Conservation (phyloP, 345 rosid genomes). For the Erysimum cheiranthoides region DNA sequence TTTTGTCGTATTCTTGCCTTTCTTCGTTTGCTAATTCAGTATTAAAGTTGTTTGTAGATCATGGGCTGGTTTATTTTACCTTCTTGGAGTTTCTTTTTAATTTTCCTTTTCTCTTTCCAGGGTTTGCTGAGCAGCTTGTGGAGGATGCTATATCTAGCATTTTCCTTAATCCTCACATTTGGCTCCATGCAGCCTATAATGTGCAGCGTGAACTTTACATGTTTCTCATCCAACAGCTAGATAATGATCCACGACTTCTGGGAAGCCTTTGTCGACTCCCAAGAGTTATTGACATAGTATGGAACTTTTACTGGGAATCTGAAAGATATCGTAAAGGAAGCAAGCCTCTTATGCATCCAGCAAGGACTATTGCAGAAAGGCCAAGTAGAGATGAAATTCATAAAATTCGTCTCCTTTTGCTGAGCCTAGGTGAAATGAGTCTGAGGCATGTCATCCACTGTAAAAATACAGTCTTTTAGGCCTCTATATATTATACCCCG, state of each 20-base stretch:
- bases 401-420: conserved; percentile 90
- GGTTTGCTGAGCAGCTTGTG: conserved; percentile 78
- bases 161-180: conserved; percentile 89
- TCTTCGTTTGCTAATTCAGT: conserved; percentile 32
- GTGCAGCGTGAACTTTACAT: conserved; percentile 95
- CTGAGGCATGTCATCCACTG: conserved; percentile 70
- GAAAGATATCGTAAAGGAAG: conserved; percentile 71
- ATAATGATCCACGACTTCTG: conserved; percentile 81
- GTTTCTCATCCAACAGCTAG: conserved; percentile 90
- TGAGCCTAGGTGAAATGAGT: conserved; percentile 98
- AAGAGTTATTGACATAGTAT: conserved; percentile 72
- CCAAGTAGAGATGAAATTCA: conserved; percentile 82
- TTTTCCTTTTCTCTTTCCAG: conserved; percentile 44
- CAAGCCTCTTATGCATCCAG: conserved; percentile 81
- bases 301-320: conserved; percentile 86
- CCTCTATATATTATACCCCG: conserved; percentile 25
- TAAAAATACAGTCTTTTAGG: conserved; percentile 24
- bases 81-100: neutral
- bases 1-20: conserved; percentile 6
- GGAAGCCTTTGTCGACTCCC: conserved; percentile 82
- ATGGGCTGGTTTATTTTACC: neutral
- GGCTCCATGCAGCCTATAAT: conserved; percentile 78
- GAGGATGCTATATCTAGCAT: conserved; percentile 83
- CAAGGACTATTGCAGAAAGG: conserved; percentile 71
- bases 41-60: conserved; percentile 4